phyloP scores from a whole-genome alignment of 2,329 filamentous ascomycete genomes.

The Huntiella abstrusa region DNA sequence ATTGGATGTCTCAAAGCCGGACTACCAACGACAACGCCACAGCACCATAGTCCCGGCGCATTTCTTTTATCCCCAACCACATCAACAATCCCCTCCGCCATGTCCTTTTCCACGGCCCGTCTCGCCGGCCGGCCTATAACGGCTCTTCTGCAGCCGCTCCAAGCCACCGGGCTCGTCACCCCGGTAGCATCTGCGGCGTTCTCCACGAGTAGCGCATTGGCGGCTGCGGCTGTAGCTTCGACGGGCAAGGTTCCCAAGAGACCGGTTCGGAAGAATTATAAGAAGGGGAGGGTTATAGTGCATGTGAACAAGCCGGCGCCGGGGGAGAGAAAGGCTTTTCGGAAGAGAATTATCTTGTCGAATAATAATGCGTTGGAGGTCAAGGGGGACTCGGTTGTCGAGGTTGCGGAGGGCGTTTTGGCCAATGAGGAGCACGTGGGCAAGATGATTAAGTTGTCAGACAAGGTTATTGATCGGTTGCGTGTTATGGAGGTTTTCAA shows the following conservation, averaged over 20 bases:
- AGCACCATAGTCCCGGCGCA: background rate
- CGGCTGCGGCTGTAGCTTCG: constrained; percentile 16
- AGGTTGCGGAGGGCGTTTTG: constrained; percentile 38
- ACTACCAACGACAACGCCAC: no score
- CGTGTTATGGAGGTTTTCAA: constrained; percentile 81
- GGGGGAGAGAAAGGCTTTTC: constrained; percentile 71
- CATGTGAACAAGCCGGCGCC: constrained; percentile 33
- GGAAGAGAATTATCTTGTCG: constrained; percentile 78
- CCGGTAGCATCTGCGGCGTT: constrained; percentile 19
- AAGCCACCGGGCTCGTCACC: constrained; percentile 13
- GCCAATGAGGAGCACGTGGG: constrained; percentile 37
- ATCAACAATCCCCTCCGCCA: constrained; percentile 22
- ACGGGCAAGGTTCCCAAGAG: constrained; percentile 14
- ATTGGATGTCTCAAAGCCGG: no score
- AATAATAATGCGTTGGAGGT: constrained; percentile 85
- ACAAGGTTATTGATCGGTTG: constrained; percentile 56
- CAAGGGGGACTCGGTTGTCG: constrained; percentile 33
- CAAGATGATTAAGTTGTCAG: constrained; percentile 50
- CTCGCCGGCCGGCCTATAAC: constrained; percentile 16
- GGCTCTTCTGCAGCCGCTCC: constrained; percentile 15
- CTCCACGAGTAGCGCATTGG: constrained; percentile 19
- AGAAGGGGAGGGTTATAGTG: constrained; percentile 25
- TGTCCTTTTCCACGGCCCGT: constrained; percentile 24
- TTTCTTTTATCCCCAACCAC: background rate
- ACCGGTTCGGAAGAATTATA: constrained; percentile 30